Evolutionary conservation across 495 filamentous ascomycete genomes (phyloP).

Genomic region (Sabuloglossum arenarium): DNA sequence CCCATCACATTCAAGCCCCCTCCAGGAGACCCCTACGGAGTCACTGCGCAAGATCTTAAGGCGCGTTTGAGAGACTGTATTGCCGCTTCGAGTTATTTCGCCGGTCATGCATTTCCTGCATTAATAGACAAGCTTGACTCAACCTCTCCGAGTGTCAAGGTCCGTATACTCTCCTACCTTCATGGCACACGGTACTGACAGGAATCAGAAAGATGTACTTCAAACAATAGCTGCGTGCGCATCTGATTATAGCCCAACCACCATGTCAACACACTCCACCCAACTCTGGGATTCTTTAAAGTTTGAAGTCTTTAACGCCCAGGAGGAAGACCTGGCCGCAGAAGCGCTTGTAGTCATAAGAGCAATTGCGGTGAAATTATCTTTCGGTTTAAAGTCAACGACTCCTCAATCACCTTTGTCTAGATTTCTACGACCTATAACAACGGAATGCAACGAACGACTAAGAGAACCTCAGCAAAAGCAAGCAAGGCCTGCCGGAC

Average conservation of each 20-base stretch:
- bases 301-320: conserved; percentile 54
- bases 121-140: conserved; percentile 60
- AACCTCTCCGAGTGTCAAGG: conserved; percentile 52
- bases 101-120: conserved; percentile 45
- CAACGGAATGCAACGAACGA: conserved; percentile 50
- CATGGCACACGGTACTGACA: background rate
- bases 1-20: conserved; percentile 60
- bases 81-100: conserved; percentile 43
- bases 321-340: conserved; percentile 48
- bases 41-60: conserved; percentile 55
- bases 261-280: conserved; percentile 44
- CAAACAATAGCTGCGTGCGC: conserved; percentile 43
- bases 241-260: conserved; percentile 34
- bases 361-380: conserved; percentile 35
- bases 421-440: conserved; percentile 39
- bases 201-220: conserved; percentile 45
- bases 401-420: conserved; percentile 32
- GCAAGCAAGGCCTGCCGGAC: conserved; percentile 46
- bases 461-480: conserved; percentile 58
- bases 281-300: conserved; percentile 57
- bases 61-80: conserved; percentile 49
- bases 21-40: conserved; percentile 53
- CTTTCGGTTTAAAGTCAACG: conserved; percentile 26
- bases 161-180: conserved; percentile 11
- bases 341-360: conserved; percentile 33